A percentile compares a stretch with the other conserved stretches of the same genome.
Evolutionary conservation across 2,329 filamentous ascomycete genomes (phyloP).

Genomic region (Clonostachys rosea): DNA sequence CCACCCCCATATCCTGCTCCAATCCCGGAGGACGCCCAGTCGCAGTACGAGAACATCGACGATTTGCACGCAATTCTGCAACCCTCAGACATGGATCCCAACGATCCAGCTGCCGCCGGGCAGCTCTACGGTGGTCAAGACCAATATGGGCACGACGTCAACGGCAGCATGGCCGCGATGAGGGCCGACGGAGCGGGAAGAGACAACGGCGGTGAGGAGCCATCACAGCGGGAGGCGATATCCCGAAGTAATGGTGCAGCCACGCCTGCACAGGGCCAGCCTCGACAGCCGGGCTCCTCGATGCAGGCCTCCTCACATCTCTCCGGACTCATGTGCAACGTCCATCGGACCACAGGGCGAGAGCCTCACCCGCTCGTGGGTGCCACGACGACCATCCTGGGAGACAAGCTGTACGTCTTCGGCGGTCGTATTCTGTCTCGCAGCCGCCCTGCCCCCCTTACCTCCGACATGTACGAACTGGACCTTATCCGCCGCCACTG

Average conservation of each 20-base stretch:
- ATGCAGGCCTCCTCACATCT: slow-evolving; percentile 50
- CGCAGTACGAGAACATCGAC: neutral
- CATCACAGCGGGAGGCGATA: slow-evolving; percentile 20
- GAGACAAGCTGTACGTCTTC: slow-evolving; percentile 96
- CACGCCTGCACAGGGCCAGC: too few relatives aligned
- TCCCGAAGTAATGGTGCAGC: too few relatives aligned
- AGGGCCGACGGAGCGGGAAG: slow-evolving; percentile 19
- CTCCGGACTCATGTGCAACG: slow-evolving; percentile 65
- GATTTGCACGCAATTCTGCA: too few relatives aligned
- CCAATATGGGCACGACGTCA: slow-evolving; percentile 27
- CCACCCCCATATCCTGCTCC: slow-evolving; percentile 28
- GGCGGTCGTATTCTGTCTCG: slow-evolving; percentile 84
- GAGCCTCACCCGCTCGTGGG: slow-evolving; percentile 91
- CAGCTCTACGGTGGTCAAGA: slow-evolving; percentile 29
- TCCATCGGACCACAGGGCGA: slow-evolving; percentile 81
- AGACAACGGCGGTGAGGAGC: slow-evolving; percentile 42
- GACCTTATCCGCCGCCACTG: slow-evolving; percentile 89
- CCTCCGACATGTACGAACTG: slow-evolving; percentile 87
- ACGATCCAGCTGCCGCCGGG: slow-evolving; percentile 19
- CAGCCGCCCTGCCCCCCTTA: slow-evolving; percentile 74
- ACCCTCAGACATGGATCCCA: slow-evolving; percentile 40
- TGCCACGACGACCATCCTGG: slow-evolving; percentile 89
- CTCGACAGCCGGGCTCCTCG: slow-evolving; percentile 26
- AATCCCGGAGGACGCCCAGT: neutral
- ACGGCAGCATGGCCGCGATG: slow-evolving; percentile 38